These are phyloP conservation scores for Hypoxylon sp. DNA, from an alignment of 2,329 filamentous ascomycete species.

Conservation along the genomic window DNA sequence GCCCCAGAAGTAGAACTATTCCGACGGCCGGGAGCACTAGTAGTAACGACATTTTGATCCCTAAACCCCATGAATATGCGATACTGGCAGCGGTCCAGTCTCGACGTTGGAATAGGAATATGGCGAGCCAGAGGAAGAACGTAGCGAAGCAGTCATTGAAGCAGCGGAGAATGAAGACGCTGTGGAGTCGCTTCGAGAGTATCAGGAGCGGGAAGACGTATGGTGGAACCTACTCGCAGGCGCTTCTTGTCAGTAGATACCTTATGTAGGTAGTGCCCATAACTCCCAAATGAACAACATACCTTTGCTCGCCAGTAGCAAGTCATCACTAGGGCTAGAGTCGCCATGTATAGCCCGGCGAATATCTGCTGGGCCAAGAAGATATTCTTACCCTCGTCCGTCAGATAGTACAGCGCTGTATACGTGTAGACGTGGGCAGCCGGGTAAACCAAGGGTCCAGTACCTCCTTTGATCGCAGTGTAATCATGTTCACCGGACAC, in stretches of 20 bases:
- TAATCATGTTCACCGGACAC: slow-evolving; percentile 91
- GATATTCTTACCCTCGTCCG: slow-evolving; percentile 82
- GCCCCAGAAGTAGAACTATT: slow-evolving; percentile 79
- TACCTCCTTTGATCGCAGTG: slow-evolving; percentile 85
- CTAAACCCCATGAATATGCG: slow-evolving; percentile 83
- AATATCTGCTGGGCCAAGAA: slow-evolving; percentile 88
- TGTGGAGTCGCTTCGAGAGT: slow-evolving; percentile 92
- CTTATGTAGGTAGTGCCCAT: background rate
- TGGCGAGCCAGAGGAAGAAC: slow-evolving; percentile 85
- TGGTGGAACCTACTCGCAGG: slow-evolving; percentile 75
- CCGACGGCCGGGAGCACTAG: slow-evolving; percentile 86
- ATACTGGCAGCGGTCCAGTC: slow-evolving; percentile 81
- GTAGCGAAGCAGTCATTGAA: slow-evolving; percentile 97
- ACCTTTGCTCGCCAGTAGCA: slow-evolving; percentile 85
- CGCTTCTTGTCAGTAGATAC: slow-evolving; percentile 28
- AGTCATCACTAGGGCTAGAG: slow-evolving; percentile 81
- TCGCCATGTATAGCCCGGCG: slow-evolving; percentile 81
- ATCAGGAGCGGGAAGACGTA: slow-evolving; percentile 90
- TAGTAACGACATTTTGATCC: slow-evolving; percentile 95
- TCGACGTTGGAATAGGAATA: slow-evolving; percentile 81
- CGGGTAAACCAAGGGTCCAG: slow-evolving; percentile 95
- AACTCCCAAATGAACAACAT: slow-evolving; percentile 42
- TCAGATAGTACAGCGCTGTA: slow-evolving; percentile 82
- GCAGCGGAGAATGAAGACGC: slow-evolving; percentile 89
- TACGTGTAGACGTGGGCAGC: slow-evolving; percentile 95